Evolutionary conservation across 169 alveolate genomes (phyloP).

Genomic region (Amoebophrya sp.): DNA sequence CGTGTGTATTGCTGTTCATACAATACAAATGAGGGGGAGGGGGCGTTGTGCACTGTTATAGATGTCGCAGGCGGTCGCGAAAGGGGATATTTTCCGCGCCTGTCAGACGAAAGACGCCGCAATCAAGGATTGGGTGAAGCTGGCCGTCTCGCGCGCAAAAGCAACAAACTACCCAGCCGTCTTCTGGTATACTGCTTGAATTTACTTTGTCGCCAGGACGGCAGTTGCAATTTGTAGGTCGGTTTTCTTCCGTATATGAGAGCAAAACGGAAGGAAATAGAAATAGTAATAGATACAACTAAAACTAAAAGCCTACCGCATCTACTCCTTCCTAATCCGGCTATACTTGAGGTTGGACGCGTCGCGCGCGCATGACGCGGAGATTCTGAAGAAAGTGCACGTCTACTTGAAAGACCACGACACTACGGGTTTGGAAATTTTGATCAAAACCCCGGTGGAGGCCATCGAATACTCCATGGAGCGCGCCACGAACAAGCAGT

Average conservation of each 20-base stretch:
- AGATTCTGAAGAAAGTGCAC: slow-evolving; percentile 36
- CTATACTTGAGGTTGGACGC: background rate
- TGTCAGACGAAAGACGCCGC: slow-evolving; percentile 44
- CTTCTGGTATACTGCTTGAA: slow-evolving; percentile 45
- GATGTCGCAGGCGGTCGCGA: background rate
- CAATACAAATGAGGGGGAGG: too few species aligned
- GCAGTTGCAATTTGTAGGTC: too few species aligned
- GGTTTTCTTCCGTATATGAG: too few species aligned
- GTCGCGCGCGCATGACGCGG: slow-evolving; percentile 39
- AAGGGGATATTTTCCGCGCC: slow-evolving; percentile 34
- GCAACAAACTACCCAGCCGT: slow-evolving; percentile 27
- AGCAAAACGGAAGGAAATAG: background rate
- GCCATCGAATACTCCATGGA: background rate
- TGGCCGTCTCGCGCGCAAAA: slow-evolving; percentile 38
- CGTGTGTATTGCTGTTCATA: background rate
- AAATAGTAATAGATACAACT: background rate
- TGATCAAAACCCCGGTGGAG: slow-evolving; percentile 24
- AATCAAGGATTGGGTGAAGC: slow-evolving; percentile 41
- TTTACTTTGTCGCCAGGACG: too few species aligned
- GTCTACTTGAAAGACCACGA: slow-evolving; percentile 32
- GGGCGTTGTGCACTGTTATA: too few species aligned
- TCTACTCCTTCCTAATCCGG: background rate
- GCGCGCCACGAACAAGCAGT: background rate
- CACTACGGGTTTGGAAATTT: slow-evolving; percentile 45
- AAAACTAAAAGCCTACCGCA: background rate